phyloP scores from a whole-genome alignment of 805 yeast species.

The Hanseniaspora lindneri region DNA sequence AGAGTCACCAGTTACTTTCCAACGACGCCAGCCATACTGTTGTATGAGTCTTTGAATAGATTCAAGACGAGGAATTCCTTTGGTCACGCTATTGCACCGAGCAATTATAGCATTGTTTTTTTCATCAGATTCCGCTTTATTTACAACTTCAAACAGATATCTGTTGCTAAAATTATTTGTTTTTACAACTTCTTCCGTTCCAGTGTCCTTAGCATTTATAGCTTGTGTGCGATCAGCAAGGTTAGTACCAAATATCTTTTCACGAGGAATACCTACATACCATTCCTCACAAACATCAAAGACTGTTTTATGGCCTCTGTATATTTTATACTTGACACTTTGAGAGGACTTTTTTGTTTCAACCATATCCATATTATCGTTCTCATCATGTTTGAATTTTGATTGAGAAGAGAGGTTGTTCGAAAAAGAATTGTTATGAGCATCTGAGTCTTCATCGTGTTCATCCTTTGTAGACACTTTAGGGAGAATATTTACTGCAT shows the following conservation, averaged over 20 bases:
- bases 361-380: too few species aligned
- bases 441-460: not conserved
- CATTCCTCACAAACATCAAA: constrained; percentile 32
- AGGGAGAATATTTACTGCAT: too few species aligned
- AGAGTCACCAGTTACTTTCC: constrained; percentile 32
- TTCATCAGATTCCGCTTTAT: not conserved
- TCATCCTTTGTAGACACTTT: not conserved
- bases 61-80: constrained; percentile 1
- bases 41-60: constrained; percentile 27
- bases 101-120: constrained; percentile 1
- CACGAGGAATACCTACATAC: constrained; percentile 27
- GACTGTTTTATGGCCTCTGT: constrained; percentile 30
- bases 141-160: not conserved
- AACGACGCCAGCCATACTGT: constrained; percentile 29
- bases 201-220: too few species aligned
- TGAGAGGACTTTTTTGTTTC: too few species aligned
- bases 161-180: constrained; percentile 1
- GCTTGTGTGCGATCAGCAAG: too few species aligned
- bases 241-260: not conserved
- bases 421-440: not conserved
- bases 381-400: too few species aligned
- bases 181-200: not conserved
- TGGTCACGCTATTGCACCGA: constrained; percentile 17
- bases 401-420: too few species aligned
- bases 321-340: constrained; percentile 27